A percentile compares a stretch with the other conserved stretches of the same genome.
phyloP scores from a whole-genome alignment of 2,329 filamentous ascomycete species.

The Epichloe gansuensis region DNA sequence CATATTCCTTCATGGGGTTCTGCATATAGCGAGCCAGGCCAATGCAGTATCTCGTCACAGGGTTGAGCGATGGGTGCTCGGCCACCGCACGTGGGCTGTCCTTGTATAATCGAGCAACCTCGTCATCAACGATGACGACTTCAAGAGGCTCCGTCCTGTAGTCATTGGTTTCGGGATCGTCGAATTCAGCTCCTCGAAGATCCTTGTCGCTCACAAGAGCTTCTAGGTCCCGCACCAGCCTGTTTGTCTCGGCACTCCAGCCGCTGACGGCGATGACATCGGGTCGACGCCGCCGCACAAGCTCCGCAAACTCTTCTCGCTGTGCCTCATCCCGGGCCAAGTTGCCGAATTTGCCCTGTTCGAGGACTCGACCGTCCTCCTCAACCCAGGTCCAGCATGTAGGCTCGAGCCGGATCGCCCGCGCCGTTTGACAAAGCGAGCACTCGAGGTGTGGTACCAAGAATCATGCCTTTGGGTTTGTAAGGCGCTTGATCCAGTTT shows the following conservation, averaged over 20 bases:
- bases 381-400: slow-evolving; percentile 88
- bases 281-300: slow-evolving; percentile 68
- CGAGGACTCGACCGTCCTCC: slow-evolving; percentile 78
- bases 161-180: slow-evolving; percentile 64
- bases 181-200: slow-evolving; percentile 69
- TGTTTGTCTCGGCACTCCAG: slow-evolving; percentile 76
- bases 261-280: slow-evolving; percentile 87
- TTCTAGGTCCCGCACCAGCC: slow-evolving; percentile 69
- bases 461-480: slow-evolving; percentile 83
- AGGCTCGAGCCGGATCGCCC: slow-evolving; percentile 54
- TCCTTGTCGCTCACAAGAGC: slow-evolving; percentile 66
- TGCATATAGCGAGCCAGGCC: slow-evolving; percentile 85
- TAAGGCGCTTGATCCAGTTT: slow-evolving; percentile 92
- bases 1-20: slow-evolving; percentile 93
- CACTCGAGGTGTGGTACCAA: slow-evolving; percentile 79
- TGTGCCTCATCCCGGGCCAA: slow-evolving; percentile 58
- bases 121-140: slow-evolving; percentile 86
- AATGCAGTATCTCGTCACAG: slow-evolving; percentile 79
- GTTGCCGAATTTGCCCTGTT: slow-evolving; percentile 79
- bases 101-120: slow-evolving; percentile 93
- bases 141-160: slow-evolving; percentile 71
- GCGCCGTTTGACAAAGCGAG: slow-evolving; percentile 79
- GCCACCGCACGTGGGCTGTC: slow-evolving; percentile 67
- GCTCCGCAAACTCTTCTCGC: slow-evolving; percentile 59
- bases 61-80: slow-evolving; percentile 70